Base-by-base conservation (phyloP, 352 stramenopile genomes). In the Phytophthora cactorum region DNA sequence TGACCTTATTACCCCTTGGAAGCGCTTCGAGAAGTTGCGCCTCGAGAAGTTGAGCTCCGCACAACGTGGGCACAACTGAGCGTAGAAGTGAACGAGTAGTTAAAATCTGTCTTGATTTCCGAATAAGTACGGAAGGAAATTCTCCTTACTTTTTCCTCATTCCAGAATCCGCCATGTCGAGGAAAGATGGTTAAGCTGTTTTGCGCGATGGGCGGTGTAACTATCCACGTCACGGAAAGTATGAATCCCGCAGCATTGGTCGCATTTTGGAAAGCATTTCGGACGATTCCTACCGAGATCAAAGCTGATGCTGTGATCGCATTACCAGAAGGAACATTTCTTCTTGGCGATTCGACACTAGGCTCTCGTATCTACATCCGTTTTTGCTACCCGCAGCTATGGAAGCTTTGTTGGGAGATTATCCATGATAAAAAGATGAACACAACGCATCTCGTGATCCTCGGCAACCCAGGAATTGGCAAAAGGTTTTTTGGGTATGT, bases 1-100 rank as follows among this genome's bases (percentile, higher is more conserved):
- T 75, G 1, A 72, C 63, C 59, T 96, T 96, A 69, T 93, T 92
- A 31, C n/a, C 86, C 86, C 56, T 92, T 93, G 28, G 82, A 76
- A 50, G n/a, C n/a, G n/a, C n/a, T n/a, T n/a, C n/a, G n/a, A n/a
- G n/a, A n/a, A n/a, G n/a, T n/a, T n/a, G n/a, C n/a, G 17, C 17
- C 0, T 22, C 17, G 17, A 22, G 17, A 22, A 22, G 17, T 22
- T 22, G 17, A 22, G 17, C 17, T 22, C 44, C 17, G 44, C 44
- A 51, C 44, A 51, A 51, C 44, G 44, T 6, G 44, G 44, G 14
- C 44, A 51, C 15, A 51, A 31, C 17, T 22, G 17, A 0, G 17
- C 17, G 17, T 22, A 22, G 17, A 22, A 22, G 17, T 22, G 17
- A 22, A 22, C 0, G 17, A 22, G 17, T 22, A 22, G 17, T 22